phyloP scores from a whole-genome alignment of 345 rosid genomes.

The Brassica napus region DNA sequence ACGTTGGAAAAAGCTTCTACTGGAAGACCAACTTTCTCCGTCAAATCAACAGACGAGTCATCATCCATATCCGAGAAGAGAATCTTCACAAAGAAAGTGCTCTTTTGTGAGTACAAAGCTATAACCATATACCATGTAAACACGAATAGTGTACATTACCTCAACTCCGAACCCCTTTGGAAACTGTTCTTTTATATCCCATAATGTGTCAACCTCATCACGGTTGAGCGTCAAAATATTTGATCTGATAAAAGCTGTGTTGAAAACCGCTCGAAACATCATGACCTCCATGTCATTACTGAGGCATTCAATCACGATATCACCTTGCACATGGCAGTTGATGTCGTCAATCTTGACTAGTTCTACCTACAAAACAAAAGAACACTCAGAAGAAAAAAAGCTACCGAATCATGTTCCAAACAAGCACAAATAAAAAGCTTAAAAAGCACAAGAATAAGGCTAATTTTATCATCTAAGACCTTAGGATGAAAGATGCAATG shows the following conservation, averaged over 20 bases:
- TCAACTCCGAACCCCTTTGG: constrained; percentile 90
- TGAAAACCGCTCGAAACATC: constrained; percentile 87
- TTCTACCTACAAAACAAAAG: constrained; percentile 61
- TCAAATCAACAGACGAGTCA: constrained; percentile 61
- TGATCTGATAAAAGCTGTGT: constrained; percentile 91
- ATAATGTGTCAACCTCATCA: constrained; percentile 82
- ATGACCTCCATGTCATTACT: constrained; percentile 76
- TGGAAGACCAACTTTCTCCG: constrained; percentile 83
- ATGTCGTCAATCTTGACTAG: constrained; percentile 77
- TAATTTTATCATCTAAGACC: background rate
- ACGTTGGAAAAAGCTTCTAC: constrained; percentile 90
- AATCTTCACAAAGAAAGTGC: constrained; percentile 57
- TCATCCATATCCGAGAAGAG: constrained; percentile 96
- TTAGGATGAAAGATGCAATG: too few relatives aligned
- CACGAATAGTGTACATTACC: constrained; percentile 33
- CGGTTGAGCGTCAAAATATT: constrained; percentile 88
- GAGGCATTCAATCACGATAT: constrained; percentile 86
- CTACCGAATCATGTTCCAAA: background rate
- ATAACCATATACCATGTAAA: background rate
- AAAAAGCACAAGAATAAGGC: too few relatives aligned
- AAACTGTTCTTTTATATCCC: constrained; percentile 79
- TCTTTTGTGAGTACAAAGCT: constrained; percentile 34
- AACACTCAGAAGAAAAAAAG: background rate
- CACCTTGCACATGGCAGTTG: constrained; percentile 86
- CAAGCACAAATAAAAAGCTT: background rate